Evolutionary conservation across 345 rosid species (phyloP).

Genomic region (Dovyalis caffra): DNA sequence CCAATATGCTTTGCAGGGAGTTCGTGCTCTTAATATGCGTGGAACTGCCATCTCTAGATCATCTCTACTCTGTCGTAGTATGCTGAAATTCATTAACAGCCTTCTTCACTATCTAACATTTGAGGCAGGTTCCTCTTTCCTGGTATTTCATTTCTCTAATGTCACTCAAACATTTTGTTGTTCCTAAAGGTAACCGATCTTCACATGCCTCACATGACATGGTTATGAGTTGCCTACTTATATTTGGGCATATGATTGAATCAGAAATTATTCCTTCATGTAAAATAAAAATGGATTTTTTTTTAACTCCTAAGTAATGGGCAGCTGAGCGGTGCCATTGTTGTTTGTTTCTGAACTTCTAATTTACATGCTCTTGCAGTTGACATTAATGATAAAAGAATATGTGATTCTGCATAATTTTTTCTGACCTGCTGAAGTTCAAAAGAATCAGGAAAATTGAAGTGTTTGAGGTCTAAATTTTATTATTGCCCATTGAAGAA

Average conservation of each 20-base stretch:
- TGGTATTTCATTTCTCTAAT: background rate
- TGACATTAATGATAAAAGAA: background rate
- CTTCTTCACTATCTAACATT: slow-evolving; percentile 95
- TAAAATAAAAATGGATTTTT: background rate
- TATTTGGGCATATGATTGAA: background rate
- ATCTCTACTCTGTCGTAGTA: slow-evolving; percentile 93
- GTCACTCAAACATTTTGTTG: too few relatives aligned
- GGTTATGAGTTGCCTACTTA: background rate
- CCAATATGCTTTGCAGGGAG: slow-evolving; percentile 51
- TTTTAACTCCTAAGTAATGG: too few relatives aligned
- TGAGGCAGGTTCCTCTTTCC: slow-evolving; percentile 59
- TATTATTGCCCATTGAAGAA: too few relatives aligned
- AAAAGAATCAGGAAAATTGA: background rate
- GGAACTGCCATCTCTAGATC: slow-evolving; percentile 89
- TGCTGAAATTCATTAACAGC: slow-evolving; percentile 92
- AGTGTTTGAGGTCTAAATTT: background rate
- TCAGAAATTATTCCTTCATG: background rate
- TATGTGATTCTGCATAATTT: background rate
- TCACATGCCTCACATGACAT: background rate
- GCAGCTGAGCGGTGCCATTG: background rate
- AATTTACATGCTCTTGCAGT: background rate
- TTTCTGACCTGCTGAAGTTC: background rate
- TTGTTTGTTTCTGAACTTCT: background rate
- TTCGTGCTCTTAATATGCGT: slow-evolving; percentile 60
- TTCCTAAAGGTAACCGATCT: background rate